Percentiles rank a stretch among this genome's conserved stretches.
Conservation (phyloP, 2,329 filamentous ascomycete species). For the Thelonectria blattea region DNA sequence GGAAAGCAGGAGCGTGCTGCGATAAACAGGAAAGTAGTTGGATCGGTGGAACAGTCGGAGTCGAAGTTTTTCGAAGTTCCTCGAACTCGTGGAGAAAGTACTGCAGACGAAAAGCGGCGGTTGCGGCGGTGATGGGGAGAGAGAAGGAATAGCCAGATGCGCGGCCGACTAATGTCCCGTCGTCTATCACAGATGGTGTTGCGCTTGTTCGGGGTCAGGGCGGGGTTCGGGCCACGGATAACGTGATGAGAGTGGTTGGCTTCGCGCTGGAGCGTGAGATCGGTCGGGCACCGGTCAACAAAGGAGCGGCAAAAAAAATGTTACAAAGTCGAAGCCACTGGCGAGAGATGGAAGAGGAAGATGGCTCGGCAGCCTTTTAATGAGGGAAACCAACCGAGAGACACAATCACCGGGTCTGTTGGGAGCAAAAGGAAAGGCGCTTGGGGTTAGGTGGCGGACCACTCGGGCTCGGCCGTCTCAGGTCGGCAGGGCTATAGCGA, state of each 20-base stretch:
- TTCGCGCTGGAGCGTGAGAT: conserved; percentile 22
- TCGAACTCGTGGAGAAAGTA: conserved; percentile 3
- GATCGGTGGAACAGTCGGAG: conserved; percentile 9
- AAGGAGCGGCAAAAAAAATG: not conserved
- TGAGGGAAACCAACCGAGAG: not conserved
- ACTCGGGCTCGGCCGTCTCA: conserved; percentile 22
- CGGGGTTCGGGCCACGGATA: conserved; percentile 36
- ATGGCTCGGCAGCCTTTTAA: conserved; percentile 7
- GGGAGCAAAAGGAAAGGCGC: not conserved
- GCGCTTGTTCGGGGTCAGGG: conserved; percentile 36
- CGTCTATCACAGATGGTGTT: conserved; percentile 37
- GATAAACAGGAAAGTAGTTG: conserved; percentile 15
- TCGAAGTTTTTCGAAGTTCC: conserved; percentile 16
- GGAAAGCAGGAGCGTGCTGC: conserved; percentile 13
- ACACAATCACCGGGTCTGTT: conserved; percentile 4
- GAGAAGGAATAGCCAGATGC: conserved; percentile 25
- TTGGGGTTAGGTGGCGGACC: conserved; percentile 18
- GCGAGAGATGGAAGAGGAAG: not conserved
- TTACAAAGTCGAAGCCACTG: not conserved
- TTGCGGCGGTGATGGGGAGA: not conserved
- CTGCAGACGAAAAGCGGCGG: conserved; percentile 12
- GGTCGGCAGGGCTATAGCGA: conserved; percentile 19
- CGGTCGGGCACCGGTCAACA: too few relatives aligned
- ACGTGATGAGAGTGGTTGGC: conserved; percentile 40
- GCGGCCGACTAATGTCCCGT: conserved; percentile 29